Conservation (phyloP, 2,329 filamentous ascomycete genomes). For the Colletotrichum godetiae region DNA sequence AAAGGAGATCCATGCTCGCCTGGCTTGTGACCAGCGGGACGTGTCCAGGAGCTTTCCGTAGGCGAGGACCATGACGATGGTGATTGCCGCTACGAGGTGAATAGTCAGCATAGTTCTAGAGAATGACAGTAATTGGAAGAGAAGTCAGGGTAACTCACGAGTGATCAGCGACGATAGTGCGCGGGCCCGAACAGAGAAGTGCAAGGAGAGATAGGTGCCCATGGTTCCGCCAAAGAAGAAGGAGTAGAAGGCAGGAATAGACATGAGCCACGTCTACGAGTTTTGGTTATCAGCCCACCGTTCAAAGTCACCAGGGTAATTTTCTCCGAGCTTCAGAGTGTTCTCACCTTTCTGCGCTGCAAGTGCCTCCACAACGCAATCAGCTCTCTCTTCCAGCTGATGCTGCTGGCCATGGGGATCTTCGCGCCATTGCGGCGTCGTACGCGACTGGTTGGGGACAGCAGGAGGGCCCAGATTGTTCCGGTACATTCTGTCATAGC, state of each 20-base stretch:
- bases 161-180: slow-evolving; percentile 39
- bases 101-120: neutral
- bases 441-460: slow-evolving; percentile 43
- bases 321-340: too few species aligned
- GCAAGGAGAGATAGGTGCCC: slow-evolving; percentile 39
- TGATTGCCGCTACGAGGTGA: neutral
- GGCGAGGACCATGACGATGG: slow-evolving; percentile 14
- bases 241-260: slow-evolving; percentile 43
- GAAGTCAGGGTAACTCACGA: neutral
- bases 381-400: slow-evolving; percentile 39
- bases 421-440: slow-evolving; percentile 42
- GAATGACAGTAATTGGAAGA: too few species aligned
- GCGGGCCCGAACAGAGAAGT: slow-evolving; percentile 41
- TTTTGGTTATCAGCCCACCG: neutral
- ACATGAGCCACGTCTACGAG: slow-evolving; percentile 41
- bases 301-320: neutral
- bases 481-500: slow-evolving; percentile 40
- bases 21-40: slow-evolving; percentile 14
- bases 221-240: slow-evolving; percentile 51
- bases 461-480: slow-evolving; percentile 40
- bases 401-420: slow-evolving; percentile 38
- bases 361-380: slow-evolving; percentile 38
- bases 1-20: slow-evolving; percentile 20
- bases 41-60: slow-evolving; percentile 17
- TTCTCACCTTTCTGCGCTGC: slow-evolving; percentile 36